Percentiles rank a stretch among this genome's conserved stretches.
phyloP scores from a whole-genome alignment of 1,284 basidiomycete genomes.

The Pseudozyma sp. region DNA sequence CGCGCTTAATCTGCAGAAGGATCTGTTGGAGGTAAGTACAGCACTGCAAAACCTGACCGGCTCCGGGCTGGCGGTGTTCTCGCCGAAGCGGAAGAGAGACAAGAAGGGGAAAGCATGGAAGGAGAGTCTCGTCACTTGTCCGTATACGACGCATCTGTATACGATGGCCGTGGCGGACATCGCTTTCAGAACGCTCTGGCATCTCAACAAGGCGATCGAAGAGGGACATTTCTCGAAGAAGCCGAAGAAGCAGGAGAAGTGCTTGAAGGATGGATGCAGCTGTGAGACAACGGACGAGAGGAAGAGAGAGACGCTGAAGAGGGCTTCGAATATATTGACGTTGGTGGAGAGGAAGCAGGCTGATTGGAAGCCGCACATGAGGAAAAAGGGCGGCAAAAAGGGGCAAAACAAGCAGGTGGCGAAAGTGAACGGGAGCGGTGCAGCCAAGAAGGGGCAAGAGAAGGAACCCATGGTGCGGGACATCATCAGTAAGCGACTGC shows the following conservation, averaged over 20 bases:
- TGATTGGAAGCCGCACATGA: constrained; percentile 18
- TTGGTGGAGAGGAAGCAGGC: constrained; percentile 18
- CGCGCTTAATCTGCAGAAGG: constrained; percentile 2
- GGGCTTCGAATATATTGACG: constrained; percentile 3
- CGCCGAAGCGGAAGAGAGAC: neutral
- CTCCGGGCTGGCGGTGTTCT: constrained; percentile 11
- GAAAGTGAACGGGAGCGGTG: neutral
- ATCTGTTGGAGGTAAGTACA: constrained; percentile 16
- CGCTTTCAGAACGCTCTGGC: constrained; percentile 5
- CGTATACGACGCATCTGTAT: constrained; percentile 10
- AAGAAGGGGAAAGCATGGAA: constrained; percentile 13
- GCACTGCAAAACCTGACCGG: constrained; percentile 23
- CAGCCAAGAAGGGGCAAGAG: no score
- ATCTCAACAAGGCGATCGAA: neutral
- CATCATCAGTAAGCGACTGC: no score
- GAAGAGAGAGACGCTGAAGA: neutral
- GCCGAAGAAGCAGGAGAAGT: neutral
- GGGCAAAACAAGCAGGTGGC: neutral
- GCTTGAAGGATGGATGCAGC: neutral
- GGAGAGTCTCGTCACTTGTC: constrained; percentile 17
- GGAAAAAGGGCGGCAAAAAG: constrained; percentile 8
- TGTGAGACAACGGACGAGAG: neutral
- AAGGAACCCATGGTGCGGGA: no score
- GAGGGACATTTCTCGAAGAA: neutral
- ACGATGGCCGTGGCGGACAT: constrained; percentile 6